Conservation (phyloP, 2,329 filamentous ascomycete genomes). For the Aspergillus costaricaensis region DNA sequence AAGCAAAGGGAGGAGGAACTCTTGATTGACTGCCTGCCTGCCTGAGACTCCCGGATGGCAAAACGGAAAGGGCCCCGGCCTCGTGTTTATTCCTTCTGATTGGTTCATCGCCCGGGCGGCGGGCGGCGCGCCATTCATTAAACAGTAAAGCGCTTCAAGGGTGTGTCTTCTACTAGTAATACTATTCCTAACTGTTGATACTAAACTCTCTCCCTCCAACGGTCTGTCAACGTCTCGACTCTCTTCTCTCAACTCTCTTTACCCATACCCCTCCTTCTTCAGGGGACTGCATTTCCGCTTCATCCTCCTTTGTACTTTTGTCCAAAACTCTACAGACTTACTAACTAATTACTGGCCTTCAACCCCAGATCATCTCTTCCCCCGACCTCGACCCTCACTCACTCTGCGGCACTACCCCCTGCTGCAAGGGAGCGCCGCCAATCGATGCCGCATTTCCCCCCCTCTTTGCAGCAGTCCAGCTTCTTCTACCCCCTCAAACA, state of each 20-base stretch:
- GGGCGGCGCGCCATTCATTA: not conserved
- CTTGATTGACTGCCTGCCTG: too few relatives aligned
- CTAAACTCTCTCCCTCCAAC: too few relatives aligned
- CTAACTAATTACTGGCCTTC: not conserved
- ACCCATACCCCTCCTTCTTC: not conserved
- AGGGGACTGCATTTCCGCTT: not conserved
- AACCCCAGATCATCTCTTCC: not conserved
- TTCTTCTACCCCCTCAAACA: not conserved
- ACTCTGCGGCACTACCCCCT: not conserved
- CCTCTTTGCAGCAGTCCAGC: not conserved
- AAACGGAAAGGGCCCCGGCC: not conserved
- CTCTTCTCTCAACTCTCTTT: not conserved
- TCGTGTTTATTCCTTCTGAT: not conserved
- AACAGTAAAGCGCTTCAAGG: not conserved
- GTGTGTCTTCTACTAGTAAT: too few relatives aligned
- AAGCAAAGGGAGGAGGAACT: not conserved
- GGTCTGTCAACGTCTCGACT: too few relatives aligned
- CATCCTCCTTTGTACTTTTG: not conserved
- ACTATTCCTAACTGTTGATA: too few relatives aligned
- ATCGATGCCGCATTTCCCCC: not conserved
- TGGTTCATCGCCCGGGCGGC: not conserved
- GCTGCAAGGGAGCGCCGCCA: slow-evolving; percentile 1
- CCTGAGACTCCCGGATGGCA: not conserved
- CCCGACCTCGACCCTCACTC: not conserved
- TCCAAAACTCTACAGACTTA: too few relatives aligned